phyloP scores from a whole-genome alignment of 192 early-diverging fungal species.

The Oehlia diaphana region DNA sequence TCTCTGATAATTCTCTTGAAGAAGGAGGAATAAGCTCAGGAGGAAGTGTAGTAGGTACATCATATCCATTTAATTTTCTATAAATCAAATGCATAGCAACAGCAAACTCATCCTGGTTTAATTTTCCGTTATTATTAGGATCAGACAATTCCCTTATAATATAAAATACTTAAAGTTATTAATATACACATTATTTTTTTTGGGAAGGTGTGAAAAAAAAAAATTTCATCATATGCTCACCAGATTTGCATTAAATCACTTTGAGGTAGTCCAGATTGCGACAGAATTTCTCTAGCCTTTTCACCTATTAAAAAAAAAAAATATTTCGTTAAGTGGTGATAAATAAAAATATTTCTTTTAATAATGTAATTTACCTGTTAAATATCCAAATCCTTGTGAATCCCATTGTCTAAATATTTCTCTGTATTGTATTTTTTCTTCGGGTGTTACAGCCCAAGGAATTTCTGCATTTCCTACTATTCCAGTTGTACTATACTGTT shows the following conservation, averaged over 20 bases:
- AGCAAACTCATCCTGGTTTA: slow-evolving; percentile 93
- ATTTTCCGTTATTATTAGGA: slow-evolving; percentile 80
- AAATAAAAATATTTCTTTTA: neutral
- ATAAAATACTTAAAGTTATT: neutral
- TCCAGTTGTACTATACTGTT: slow-evolving; percentile 41
- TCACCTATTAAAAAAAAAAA: slow-evolving; percentile 40
- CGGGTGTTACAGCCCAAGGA: slow-evolving; percentile 56
- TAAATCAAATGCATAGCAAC: slow-evolving; percentile 97
- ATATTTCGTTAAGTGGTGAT: neutral
- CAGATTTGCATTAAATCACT: slow-evolving; percentile 76
- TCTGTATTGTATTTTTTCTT: slow-evolving; percentile 59
- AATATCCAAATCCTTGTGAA: slow-evolving; percentile 60
- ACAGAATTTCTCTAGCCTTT: slow-evolving; percentile 70
- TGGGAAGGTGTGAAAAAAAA: slow-evolving; percentile 1
- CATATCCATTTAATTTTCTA: slow-evolving; percentile 78
- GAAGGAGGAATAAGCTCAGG: slow-evolving; percentile 85
- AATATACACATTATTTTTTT: neutral
- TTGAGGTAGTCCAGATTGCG: slow-evolving; percentile 68
- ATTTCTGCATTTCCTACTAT: slow-evolving; percentile 40
- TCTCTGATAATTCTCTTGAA: slow-evolving; percentile 76
- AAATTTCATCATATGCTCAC: slow-evolving; percentile 35
- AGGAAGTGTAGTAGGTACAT: slow-evolving; percentile 78
- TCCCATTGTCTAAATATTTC: slow-evolving; percentile 79
- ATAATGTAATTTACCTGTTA: slow-evolving; percentile 49
- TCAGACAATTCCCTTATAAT: slow-evolving; percentile 68